Percentiles rank a stretch among this genome's conserved stretches.
These are phyloP conservation scores for Podosphaera leucotricha DNA, from an alignment of 2,329 filamentous ascomycete genomes.

Conservation along the genomic window DNA sequence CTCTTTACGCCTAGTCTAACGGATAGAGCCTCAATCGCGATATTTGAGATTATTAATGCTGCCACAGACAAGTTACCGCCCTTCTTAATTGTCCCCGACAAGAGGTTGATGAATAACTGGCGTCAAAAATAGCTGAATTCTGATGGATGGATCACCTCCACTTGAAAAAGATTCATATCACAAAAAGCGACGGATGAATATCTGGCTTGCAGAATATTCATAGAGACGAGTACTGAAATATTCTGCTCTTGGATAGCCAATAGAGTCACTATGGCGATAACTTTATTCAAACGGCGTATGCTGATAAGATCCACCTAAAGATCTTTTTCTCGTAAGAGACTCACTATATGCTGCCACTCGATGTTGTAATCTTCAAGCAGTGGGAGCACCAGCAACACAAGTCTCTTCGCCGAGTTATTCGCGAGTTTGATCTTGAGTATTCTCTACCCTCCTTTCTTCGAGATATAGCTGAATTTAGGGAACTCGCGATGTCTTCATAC, in stretches of 20 bases:
- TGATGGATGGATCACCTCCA: neutral
- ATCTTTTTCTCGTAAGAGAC: constrained; percentile 2
- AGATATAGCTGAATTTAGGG: neutral
- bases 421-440: constrained; percentile 1
- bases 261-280: neutral
- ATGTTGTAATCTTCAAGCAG: constrained; percentile 3
- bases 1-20: neutral
- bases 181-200: constrained; percentile 1
- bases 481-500: neutral
- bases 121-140: neutral
- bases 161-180: neutral
- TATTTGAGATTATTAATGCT: constrained; percentile 1
- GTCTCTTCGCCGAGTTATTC: neutral
- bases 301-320: neutral
- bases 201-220: constrained; percentile 1
- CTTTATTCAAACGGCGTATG: constrained; percentile 2
- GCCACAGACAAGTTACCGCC: neutral
- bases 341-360: constrained; percentile 1
- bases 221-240: neutral
- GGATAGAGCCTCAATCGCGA: neutral
- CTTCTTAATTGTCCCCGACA: constrained; percentile 1
- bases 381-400: constrained; percentile 2
- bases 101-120: constrained; percentile 2
- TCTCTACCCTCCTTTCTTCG: constrained; percentile 1
- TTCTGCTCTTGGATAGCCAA: constrained; percentile 1